Evolutionary conservation across 768 basidiomycete genomes (phyloP), one percentile per base, ranked within the genome.

Genomic region (Auricularia cornea): DNA sequence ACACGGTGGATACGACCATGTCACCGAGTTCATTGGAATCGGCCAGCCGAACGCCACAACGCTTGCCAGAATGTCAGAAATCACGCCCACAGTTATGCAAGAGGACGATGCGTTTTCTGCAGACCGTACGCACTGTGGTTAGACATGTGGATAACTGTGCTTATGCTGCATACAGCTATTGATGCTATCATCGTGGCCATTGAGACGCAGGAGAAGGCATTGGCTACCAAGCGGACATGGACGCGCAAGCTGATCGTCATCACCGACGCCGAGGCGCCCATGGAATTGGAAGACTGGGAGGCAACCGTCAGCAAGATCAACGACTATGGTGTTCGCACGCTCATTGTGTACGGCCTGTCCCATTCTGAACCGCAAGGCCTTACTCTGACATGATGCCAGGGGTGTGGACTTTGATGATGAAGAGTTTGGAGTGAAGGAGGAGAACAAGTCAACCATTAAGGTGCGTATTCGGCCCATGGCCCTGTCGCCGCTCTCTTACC

Each of bases 331-430:
- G 77, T 94, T 40, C 72, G 76, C 12, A 69, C 95, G 54, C 84
- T 84, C 2, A 77, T 97, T 61, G 79, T 97, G 95, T 96, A 68
- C 66, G 83, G 10, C 35, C 35, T 14, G 35, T 75, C 38, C 8
- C 16, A 41, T 48, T 35, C 23, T 23, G 66, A 61, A 79, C 72
- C n/a, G 29, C 3, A 32, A 44, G 28, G 18, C 48, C 38, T 10
- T 1, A 57, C 10, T 38, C 52, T 29, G 11, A 23, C 40, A 33
- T 23, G 29, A 35, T 33, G 3, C 35, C 67, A 95, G 93, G n/a
- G 93, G 94, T 4, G 81, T 94, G 51, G 91, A 94, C 73, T 95
- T 96, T 74, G 91, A 86, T 60, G 90, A 93, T 68, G 85, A 87
- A 40, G 83, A 85, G 23, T 73, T 82, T 14, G 82, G 74, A 1